These are phyloP conservation scores for Ajuga reptans DNA, from an alignment of 305 asterid genomes.

Conservation along the genomic window DNA sequence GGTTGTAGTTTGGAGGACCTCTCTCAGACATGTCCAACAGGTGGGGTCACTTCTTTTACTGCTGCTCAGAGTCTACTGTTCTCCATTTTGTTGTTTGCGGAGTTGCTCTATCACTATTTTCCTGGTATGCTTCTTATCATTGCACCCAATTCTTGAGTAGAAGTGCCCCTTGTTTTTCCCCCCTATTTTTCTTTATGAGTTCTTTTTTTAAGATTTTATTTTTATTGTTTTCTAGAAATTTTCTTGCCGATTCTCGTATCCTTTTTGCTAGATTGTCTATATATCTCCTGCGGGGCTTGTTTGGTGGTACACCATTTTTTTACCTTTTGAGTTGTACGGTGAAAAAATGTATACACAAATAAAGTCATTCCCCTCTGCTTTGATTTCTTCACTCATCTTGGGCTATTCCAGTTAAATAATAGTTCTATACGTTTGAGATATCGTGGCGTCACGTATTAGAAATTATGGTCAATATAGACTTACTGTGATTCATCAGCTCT, in stretches of 20 bases:
- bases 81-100: not conserved
- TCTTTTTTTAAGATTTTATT: not conserved
- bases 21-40: constrained; percentile 11
- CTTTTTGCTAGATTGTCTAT: not conserved
- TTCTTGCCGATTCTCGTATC: not conserved
- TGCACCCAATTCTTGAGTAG: not conserved
- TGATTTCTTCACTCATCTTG: not conserved
- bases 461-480: not conserved
- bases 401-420: not conserved
- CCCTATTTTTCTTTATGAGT: not conserved
- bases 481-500: not conserved
- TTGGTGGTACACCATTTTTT: not conserved
- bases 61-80: not conserved
- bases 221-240: not conserved
- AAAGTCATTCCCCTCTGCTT: not conserved
- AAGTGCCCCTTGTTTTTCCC: not conserved
- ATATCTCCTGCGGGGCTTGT: not conserved
- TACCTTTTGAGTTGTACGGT: not conserved
- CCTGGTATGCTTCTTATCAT: constrained; percentile 12
- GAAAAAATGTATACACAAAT: not conserved
- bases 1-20: constrained; percentile 18
- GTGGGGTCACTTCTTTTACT: constrained; percentile 17
- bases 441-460: not conserved
- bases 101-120: constrained; percentile 6
- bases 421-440: not conserved